Base-by-base conservation (phyloP, 495 filamentous ascomycete genomes). In the Margaritispora aquatica region DNA sequence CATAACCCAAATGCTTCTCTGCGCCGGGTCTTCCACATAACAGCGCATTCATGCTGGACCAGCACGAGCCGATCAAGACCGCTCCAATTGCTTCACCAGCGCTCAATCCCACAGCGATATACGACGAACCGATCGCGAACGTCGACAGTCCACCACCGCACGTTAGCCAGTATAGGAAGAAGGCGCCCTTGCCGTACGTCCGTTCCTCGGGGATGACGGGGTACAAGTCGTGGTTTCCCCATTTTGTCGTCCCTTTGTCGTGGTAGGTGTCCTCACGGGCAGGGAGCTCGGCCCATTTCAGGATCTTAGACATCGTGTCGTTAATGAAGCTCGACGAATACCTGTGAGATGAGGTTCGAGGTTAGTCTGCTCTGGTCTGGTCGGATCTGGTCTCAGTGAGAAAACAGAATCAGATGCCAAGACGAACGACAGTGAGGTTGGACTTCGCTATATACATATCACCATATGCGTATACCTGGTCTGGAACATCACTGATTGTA, bases 101-200 rank as follows among this genome's bases (percentile, higher is more conserved):
- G 27, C 19, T 57, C 20, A 57, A 20, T 23, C 55, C 55, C 17
- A 57, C 55, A 1, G 55, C 55, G 46, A 57, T 57, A 20, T 57
- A 57, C 1, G 55, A 57, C 21, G 36, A 48, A 29, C 55, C 55
- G 34, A 57, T 57, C n/a, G 55, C 55, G 44, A 57, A 57, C 5
- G 55, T 57, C 21, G 55, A 57, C n/a, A 57, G 55, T 27, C 55
- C 55, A n/a, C 19, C 55, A 50, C 55, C 55, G 36, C 55, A 57
- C 27, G 55, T 57, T 7, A 49, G 7, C 55, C 55, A 57, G 22
- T 57, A 57, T 1, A 57, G 41, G 2, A 57, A 7, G 41, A 26
- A 57, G 10, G 55, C 55, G 8, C 55, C 55, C 31, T 36, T 48
- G 17, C 55, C 55, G 23, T 57, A 57, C 1, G 55, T 57, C 13